Base-by-base conservation (phyloP, 2,329 filamentous ascomycete species). In the Calonectria naviculata region DNA sequence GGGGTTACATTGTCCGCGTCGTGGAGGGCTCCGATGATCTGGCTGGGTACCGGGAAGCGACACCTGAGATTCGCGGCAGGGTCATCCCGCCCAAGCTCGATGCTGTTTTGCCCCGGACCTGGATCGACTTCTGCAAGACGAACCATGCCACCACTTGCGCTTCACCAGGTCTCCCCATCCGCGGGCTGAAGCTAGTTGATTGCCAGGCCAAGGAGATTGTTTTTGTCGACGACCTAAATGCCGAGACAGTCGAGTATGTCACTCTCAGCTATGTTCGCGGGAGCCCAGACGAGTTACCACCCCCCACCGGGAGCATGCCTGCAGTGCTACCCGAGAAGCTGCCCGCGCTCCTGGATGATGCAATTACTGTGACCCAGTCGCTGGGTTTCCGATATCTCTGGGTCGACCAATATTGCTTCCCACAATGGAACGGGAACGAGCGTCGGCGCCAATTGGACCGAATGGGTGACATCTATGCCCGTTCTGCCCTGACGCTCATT, bases 301-400 rank as follows among this genome's bases (percentile, higher is more conserved):
- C 74, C 12, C 72, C 67, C 54, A 44, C 41, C 19, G 62, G 28
- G 56, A 73, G 24, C 68, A 67, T 38, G 52, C 70, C 60, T 60
- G 49, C 21, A 36, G 36, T 66, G 28, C 58, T 82, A 4, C 80
- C 82, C 6, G 69, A 74, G 26, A 52, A 67, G 21, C 64, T 83
- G 2, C 80, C 81, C 12, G 71, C 75, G 21, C 67, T 84, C 12
- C 76, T 84, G 41, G 67, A 74, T 7, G 83, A 84, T 67, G 81
- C 83, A 17, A 78, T 84, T 52, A 65, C 76, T 2, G 71, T 83
- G 6, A 80, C 81, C 17, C 71, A 62, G 34, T 74, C 75, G 21
- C 76, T 84, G 29, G 83, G 81, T 7, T 81, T 79, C 17, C 81
- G 77, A 26, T 84, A 84, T 72, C 75, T 84, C 38, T 84, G 83